Evolutionary conservation across 306 rosid genomes (phyloP).

Genomic region (Lagenaria siceraria): DNA sequence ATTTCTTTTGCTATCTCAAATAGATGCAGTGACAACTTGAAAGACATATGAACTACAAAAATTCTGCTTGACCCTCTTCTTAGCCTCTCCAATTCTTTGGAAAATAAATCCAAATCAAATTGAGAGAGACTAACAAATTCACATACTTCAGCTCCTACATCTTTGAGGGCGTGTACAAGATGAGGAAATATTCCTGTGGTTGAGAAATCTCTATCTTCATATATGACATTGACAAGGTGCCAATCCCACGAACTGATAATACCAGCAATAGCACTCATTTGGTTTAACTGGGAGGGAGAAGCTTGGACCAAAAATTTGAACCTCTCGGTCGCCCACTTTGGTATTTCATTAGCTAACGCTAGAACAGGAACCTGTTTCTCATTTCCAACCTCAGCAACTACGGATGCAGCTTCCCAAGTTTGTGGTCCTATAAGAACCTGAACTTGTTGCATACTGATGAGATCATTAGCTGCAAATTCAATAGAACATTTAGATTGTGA

Average conservation of each 20-base stretch:
- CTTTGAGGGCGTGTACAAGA: slow-evolving; percentile 17
- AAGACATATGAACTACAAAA: slow-evolving; percentile 25
- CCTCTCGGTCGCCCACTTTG: slow-evolving; percentile 25
- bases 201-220: slow-evolving; percentile 26
- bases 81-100: slow-evolving; percentile 27
- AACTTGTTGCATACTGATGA: slow-evolving; percentile 11
- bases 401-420: slow-evolving; percentile 34
- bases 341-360: slow-evolving; percentile 25
- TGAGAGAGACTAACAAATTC: slow-evolving; percentile 19
- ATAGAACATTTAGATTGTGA: background rate
- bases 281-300: slow-evolving; percentile 12
- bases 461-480: slow-evolving; percentile 31
- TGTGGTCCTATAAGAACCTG: slow-evolving; percentile 30
- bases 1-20: slow-evolving; percentile 23
- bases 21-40: slow-evolving; percentile 17
- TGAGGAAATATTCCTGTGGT: slow-evolving; percentile 20
- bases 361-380: slow-evolving; percentile 19
- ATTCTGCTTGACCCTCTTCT: slow-evolving; percentile 22
- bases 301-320: slow-evolving; percentile 32
- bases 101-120: slow-evolving; percentile 21
- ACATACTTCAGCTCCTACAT: slow-evolving; percentile 14
- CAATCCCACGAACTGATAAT: slow-evolving; percentile 34
- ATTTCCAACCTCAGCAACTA: slow-evolving; percentile 23
- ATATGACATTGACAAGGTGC: slow-evolving; percentile 23
- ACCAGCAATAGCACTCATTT: slow-evolving; percentile 34